Conservation (phyloP, 768 basidiomycete species). For the Macrolepiota fuliginosa region DNA sequence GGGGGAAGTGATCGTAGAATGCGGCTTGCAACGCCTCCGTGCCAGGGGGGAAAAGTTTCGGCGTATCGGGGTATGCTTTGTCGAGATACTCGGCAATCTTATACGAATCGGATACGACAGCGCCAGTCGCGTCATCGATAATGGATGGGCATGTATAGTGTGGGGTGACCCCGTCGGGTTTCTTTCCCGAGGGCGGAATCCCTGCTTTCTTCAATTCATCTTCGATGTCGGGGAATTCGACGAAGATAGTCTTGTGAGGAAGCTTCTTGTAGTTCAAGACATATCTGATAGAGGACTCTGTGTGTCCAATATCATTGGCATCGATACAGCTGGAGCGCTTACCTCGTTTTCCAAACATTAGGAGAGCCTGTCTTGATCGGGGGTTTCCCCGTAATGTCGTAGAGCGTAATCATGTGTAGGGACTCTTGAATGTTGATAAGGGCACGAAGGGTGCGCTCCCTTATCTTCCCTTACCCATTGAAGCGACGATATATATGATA, state of each 20-base stretch:
- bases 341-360: slow-evolving; percentile 13
- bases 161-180: neutral
- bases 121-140: slow-evolving; percentile 36
- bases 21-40: slow-evolving; percentile 28
- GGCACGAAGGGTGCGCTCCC: too few relatives aligned
- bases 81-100: slow-evolving; percentile 44
- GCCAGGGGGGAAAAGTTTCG: slow-evolving; percentile 27
- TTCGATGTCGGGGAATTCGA: slow-evolving; percentile 13
- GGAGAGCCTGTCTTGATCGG: slow-evolving; percentile 6
- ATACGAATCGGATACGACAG: slow-evolving; percentile 36
- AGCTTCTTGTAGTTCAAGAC: slow-evolving; percentile 12
- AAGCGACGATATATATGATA: too few relatives aligned
- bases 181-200: neutral
- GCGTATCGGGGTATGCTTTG: slow-evolving; percentile 34
- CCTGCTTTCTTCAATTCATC: neutral
- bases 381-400: slow-evolving; percentile 7
- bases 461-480: neutral
- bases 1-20: slow-evolving; percentile 19
- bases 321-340: neutral
- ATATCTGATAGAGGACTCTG: neutral
- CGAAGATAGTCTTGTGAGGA: slow-evolving; percentile 8
- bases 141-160: slow-evolving; percentile 14
- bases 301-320: neutral
- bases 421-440: neutral
- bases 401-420: slow-evolving; percentile 15